Evolutionary conservation across 306 rosid species (phyloP), one percentile per base, ranked within the genome.

Genomic region (Arachis hypogaea): DNA sequence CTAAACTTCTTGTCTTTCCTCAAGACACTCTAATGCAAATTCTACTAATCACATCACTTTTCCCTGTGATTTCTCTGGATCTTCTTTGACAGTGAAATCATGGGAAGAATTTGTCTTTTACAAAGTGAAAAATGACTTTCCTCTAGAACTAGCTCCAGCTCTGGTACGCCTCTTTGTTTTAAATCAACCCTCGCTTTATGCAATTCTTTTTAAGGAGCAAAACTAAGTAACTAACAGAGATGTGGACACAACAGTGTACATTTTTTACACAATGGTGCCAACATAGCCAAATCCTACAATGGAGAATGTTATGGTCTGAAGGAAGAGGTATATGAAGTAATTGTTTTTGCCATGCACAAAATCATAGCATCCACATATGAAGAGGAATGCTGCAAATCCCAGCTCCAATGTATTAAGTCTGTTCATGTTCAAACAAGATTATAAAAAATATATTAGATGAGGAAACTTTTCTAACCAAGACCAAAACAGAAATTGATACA

Each of bases 281-380:
- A 94, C 84, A 52, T 88, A 94, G 75, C 99, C 99, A 72, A 94
- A 80, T 83, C 99, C 99, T 2, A 90, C 87, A 73, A 94, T 85
- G 73, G 91, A 56, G 90, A 94, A 94, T 58, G 84, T 58, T 29
- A 94, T 9, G 74, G 97, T 91, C 81, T 94, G 99, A 62, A 94
- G 96, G 90, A 91, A 94, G 71, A 94, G 99, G 84, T 94, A 94
- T 2, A 94, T 55, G 38, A 94, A 94, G 79, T 94, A 94, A 88
- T 80, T 89, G 96, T 94, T 79, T 74, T 94, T 89, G 76, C 99
- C 99, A 36, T 94, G 90, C 30, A 84, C 92, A 78, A 55, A 91
- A 80, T 94, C 99, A 76, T 94, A 94, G 92, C 99, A 94, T 65
- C 99, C 99, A 69, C 97, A 91, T 3, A 94, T 0, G 90, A 94